Evolutionary conservation across 345 rosid species (phyloP).

Genomic region (Punica granatum): DNA sequence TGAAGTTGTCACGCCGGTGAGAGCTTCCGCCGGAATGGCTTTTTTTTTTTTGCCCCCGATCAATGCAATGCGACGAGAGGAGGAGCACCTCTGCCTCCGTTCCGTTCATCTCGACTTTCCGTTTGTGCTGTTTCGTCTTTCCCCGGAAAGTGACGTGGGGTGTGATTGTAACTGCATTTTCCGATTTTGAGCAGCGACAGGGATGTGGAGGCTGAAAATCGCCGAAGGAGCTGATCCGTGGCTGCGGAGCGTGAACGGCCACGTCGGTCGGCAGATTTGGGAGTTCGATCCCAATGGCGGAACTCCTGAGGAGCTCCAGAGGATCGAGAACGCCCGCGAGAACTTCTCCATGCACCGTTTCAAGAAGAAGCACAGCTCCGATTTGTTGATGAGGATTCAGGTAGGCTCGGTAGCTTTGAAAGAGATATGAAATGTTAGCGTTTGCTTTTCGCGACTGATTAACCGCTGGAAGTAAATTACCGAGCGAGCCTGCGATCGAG

Average conservation of each 20-base stretch:
- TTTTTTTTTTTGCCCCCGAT: too few relatives aligned
- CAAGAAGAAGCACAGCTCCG: constrained; percentile 66
- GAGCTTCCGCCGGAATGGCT: not conserved
- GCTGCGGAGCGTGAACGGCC: constrained; percentile 59
- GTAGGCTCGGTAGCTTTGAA: constrained; percentile 12
- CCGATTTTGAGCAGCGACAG: not conserved
- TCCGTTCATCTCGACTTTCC: not conserved
- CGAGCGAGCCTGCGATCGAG: not conserved
- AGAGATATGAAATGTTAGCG: not conserved
- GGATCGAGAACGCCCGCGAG: constrained; percentile 52
- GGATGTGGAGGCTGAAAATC: constrained; percentile 88
- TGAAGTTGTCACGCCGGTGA: not conserved
- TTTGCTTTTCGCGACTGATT: not conserved
- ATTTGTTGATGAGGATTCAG: constrained; percentile 89
- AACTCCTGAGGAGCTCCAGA: constrained; percentile 53
- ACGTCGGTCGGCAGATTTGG: constrained; percentile 81
- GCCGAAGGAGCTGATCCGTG: constrained; percentile 77
- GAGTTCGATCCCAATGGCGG: constrained; percentile 71
- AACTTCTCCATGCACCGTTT: constrained; percentile 51
- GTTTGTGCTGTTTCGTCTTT: not conserved
- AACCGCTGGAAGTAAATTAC: not conserved
- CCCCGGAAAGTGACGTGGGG: not conserved
- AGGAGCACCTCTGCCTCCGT: not conserved
- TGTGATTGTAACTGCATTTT: not conserved
- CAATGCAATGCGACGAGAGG: not conserved